Base-by-base conservation (phyloP, 2,329 filamentous ascomycete species). In the Fusarium chlamydosporum region DNA sequence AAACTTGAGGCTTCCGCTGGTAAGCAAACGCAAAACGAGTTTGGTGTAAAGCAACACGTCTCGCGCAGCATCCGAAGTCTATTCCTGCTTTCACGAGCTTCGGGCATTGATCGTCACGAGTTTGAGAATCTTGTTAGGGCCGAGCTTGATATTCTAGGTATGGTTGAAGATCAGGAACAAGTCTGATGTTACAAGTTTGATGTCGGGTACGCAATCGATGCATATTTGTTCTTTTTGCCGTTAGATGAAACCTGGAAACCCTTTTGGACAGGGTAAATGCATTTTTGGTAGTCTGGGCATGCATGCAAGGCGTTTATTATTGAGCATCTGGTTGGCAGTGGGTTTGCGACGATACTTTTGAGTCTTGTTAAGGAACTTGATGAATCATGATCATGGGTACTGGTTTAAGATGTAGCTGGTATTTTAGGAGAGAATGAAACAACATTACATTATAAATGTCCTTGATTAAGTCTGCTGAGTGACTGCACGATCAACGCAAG, bases 41-140 rank as follows among this genome's bases (percentile, higher is more conserved):
- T 91, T 56, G 91, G 89, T 15, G 88, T 96, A 56, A 92, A 91
- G 78, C 90, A 94, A 79, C 92, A 95, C 78, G 89, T 96, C 43
- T 90, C 89, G 35, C 89, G 91, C 10, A 92, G 89, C 74, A 86
- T 96, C 57, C 91, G 92, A 82, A 94, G 91, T 77, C 79, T 96
- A 68, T 95, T 89, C 77, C 80, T 91, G 68, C 79, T 96, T 65
- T 89, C 92, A 26, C 86, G 86, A 41, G 85, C 89, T 2, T 88
- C 88, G 23, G 92, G 92, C 1, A 94, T 96, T 70, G 88, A 91
- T 51, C 83, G 89, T 43, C 87, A 88, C 34, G 92, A 95, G 76
- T 96, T 95, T 79, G 89, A 92, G 77, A 82, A 86, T 52, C 83
- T 94, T 63, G 86, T 95, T 13, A 86, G 84, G 77, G 88, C 86